Evolutionary conservation across 1,284 basidiomycete species (phyloP), one percentile per base, ranked within the genome.

Genomic region (Trametes sp.): DNA sequence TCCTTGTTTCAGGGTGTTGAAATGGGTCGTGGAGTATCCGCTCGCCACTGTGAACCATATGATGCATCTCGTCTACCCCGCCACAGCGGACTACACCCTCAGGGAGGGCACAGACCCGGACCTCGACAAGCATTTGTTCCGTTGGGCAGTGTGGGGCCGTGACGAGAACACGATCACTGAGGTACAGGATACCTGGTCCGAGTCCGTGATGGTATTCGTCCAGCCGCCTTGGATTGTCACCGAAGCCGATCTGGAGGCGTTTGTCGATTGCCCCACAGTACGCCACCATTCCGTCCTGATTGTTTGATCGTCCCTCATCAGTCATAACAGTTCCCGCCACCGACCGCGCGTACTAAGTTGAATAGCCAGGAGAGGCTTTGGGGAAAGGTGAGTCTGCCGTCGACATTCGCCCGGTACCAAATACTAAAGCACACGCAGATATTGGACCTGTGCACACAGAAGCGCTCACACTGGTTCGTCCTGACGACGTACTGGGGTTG

Each of bases 141-240:
- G 78, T 61, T 78, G 78, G 61, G 80, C 80, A 55, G 75, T 79
- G n/a, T 92, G 89, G 88, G 77, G 76, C 28, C 59, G 61, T 59
- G 42, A 67, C 51, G 54, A 67, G 31, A 54, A 62, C 0, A 62
- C 63, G 1, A 61, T 63, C 55, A 61, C 57, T 19, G 60, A 57
- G 29, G 56, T 62, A 28, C 59, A 48, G 48, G 72, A 69, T 44
- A 66, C 74, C n/a, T 67, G 69, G 31, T 65, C 65, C 23, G 73
- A 80, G 28, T 77, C 80, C 28, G 71, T 86, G 2, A 74, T 84
- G 9, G 69, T 90, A 44, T 84, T 87, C 48, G 79, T 87, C 54
- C 85, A 89, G 71, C 84, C 89, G 5, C 88, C 89, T 1, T 92
- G 88, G 87, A 77, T 86, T 41, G 74, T 90, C 36, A 82, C 86